Percentiles rank a stretch among this genome's conserved stretches.
Conservation (phyloP, 495 filamentous ascomycete species). For the Aspergillus olivimuriae region DNA sequence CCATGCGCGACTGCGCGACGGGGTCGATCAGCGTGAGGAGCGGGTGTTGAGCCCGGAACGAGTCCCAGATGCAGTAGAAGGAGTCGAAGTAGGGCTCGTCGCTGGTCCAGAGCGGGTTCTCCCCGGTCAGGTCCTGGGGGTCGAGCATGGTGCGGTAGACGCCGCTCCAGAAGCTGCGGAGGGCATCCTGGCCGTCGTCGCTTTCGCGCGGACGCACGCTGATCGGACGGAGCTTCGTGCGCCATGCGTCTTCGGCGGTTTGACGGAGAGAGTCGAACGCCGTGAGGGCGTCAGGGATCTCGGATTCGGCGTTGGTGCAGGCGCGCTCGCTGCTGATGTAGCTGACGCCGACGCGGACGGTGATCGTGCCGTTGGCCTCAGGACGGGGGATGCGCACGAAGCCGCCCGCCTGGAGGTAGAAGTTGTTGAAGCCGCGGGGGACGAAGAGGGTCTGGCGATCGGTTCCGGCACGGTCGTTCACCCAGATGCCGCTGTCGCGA, state of each 20-base stretch:
- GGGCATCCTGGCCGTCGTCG: constrained; percentile 50
- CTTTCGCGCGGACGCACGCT: constrained; percentile 20
- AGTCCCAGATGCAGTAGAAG: constrained; percentile 54
- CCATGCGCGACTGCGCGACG: constrained; percentile 50
- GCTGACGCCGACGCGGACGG: constrained; percentile 64
- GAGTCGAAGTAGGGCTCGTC: constrained; percentile 57
- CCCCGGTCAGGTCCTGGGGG: constrained; percentile 68
- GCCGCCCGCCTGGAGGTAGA: constrained; percentile 62
- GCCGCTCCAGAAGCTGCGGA: constrained; percentile 51
- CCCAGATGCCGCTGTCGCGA: constrained; percentile 37
- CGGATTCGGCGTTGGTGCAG: constrained; percentile 51
- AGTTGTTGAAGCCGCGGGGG: constrained; percentile 62
- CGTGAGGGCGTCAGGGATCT: constrained; percentile 43
- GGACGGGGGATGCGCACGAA: constrained; percentile 54
- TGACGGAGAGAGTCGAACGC: constrained; percentile 30
- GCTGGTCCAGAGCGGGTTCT: constrained; percentile 67
- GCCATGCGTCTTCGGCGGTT: constrained; percentile 38
- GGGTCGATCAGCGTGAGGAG: constrained; percentile 66
- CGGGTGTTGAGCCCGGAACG: constrained; percentile 58
- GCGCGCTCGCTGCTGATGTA: constrained; percentile 61
- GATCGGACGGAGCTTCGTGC: constrained; percentile 49
- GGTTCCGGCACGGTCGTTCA: constrained; percentile 35
- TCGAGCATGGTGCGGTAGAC: constrained; percentile 56
- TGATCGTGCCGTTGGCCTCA: constrained; percentile 34
- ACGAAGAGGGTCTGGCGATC: constrained; percentile 53